Evolutionary conservation across 352 stramenopile genomes (phyloP), one percentile per base, ranked within the genome.

Genomic region (Globisporangium emineosum): DNA sequence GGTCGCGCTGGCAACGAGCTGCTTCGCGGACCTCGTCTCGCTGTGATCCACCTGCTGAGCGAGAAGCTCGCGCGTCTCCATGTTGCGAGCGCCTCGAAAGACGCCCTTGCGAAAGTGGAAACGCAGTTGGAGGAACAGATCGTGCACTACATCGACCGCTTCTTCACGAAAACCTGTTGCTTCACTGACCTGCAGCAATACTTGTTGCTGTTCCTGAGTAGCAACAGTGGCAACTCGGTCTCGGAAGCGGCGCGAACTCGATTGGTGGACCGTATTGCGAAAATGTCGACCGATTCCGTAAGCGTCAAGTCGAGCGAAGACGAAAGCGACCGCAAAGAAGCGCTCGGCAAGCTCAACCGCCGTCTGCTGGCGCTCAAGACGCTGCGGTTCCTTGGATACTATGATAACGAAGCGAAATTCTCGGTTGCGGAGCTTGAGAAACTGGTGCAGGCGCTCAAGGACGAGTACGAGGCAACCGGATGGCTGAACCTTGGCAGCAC

Each of bases 121-220:
- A 40, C 40, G 3, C 70, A 73, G 42, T 60, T 96, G 3, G 66
- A 86, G 57, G 68, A 78, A 23, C 55, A 67, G 19, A 81, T 95
- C 15, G 29, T 82, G 35, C 62, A 59, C 27, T 96, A 96, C 71
- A 72, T 78, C 40, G 71, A 89, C 27, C 75, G 70, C 8, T 93
- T 94, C 70, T 81, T 81, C 60, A 81, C 72, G 12, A 96, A 96
- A 69, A 81, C 81, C 52, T 94, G 85, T 78, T 96, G 87, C 64
- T 94, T 96, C 67, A 83, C 83, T 57, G 87, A 96, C 60, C 70
- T 96, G 33, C 87, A 93, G 71, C 83, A 91, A 64, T 95, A 90
- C 49, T 68, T 91, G 4, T 62, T 62, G 49, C 53, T 83, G 1
- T 86, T 88, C n/a, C 66, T 79, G 5, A 40, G 9, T 23, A 17